Percentiles rank a stretch among this genome's conserved stretches.
Conservation (phyloP, 2,329 filamentous ascomycete genomes). For the Trichoderma sp. region DNA sequence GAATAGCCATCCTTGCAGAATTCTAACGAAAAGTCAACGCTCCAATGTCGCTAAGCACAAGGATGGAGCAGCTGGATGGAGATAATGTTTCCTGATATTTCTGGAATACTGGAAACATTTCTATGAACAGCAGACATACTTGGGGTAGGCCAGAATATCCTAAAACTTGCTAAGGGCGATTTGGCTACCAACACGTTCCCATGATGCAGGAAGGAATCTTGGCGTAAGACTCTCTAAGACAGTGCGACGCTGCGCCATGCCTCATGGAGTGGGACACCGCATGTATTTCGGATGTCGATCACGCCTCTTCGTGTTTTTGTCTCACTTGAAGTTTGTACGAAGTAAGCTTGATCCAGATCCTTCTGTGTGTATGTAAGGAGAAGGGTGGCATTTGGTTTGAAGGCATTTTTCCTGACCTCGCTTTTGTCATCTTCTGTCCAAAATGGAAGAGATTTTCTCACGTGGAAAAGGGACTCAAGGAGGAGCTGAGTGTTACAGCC, state of each 20-base stretch:
- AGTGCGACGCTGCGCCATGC: background rate
- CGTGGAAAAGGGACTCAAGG: background rate
- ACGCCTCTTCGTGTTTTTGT: background rate
- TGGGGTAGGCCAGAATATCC: background rate
- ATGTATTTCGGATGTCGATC: background rate
- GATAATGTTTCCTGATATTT: background rate
- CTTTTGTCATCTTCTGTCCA: background rate
- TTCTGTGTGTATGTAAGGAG: background rate
- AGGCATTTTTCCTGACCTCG: background rate
- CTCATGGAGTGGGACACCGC: background rate
- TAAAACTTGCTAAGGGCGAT: background rate
- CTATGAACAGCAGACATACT: background rate
- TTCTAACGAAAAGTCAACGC: background rate
- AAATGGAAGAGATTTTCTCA: background rate
- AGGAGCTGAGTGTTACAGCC: background rate
- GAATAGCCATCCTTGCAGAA: background rate
- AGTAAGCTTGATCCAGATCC: background rate
- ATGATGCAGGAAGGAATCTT: conserved; percentile 1
- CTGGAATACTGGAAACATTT: background rate
- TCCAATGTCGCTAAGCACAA: background rate
- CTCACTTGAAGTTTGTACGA: background rate
- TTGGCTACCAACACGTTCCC: background rate
- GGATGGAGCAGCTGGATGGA: background rate
- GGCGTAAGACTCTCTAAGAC: background rate
- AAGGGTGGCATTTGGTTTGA: background rate